Evolutionary conservation across 2,329 filamentous ascomycete species (phyloP).

Genomic region (Juglanconis sp.): DNA sequence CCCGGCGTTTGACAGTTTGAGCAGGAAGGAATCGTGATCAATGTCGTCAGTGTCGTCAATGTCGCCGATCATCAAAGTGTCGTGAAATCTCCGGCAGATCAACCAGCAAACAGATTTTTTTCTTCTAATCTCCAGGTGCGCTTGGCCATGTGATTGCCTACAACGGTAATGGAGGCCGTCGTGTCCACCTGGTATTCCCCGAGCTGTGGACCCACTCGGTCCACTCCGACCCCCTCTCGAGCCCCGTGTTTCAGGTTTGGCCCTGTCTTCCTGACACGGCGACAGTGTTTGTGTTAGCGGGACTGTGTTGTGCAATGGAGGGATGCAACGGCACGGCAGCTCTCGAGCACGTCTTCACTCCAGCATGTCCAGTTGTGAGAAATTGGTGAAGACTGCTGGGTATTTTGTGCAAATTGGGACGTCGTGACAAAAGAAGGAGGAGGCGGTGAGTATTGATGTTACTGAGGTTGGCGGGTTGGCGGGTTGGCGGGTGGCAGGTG

Average conservation of each 20-base stretch:
- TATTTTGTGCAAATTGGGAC: not conserved
- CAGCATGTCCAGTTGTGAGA: not conserved
- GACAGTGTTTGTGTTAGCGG: constrained; percentile 4
- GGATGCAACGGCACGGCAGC: not conserved
- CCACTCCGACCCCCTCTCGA: not conserved
- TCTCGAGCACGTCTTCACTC: not conserved
- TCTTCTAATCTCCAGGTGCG: not conserved
- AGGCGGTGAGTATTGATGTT: too few species aligned
- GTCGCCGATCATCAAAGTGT: not conserved
- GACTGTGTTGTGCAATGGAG: not conserved
- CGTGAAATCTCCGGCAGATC: not conserved
- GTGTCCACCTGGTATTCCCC: not conserved
- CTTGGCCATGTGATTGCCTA: not conserved
- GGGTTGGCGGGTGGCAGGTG: constrained; percentile 1
- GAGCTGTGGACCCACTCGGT: not conserved
- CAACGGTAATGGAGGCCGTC: not conserved
- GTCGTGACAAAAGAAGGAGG: not conserved
- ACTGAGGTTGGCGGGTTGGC: not conserved
- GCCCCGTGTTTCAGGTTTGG: constrained; percentile 8
- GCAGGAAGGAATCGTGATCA: too few species aligned
- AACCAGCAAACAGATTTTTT: not conserved
- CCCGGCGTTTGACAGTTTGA: too few species aligned
- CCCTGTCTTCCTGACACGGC: constrained; percentile 2
- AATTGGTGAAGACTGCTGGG: not conserved
- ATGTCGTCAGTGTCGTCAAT: not conserved